Conservation (phyloP, 345 rosid genomes). For the Acer yangbiense region DNA sequence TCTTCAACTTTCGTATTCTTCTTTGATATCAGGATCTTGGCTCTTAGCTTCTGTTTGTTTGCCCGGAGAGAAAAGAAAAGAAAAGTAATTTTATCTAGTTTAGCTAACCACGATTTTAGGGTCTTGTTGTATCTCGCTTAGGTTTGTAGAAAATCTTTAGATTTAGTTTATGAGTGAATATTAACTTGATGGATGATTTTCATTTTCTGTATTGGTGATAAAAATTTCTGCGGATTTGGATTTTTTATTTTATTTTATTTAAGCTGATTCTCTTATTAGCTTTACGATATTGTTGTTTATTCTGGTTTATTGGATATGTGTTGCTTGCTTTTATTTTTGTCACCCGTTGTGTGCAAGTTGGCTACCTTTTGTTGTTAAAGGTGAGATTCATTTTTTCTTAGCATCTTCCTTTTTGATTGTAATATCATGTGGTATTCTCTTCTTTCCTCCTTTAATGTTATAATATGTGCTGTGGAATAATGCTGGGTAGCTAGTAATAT, state of each 20-base stretch:
- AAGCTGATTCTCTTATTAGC: neutral
- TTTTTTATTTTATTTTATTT: neutral
- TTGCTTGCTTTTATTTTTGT: neutral
- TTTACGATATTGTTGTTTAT: neutral
- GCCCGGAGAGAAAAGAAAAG: neutral
- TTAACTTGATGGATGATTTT: neutral
- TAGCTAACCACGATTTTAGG: neutral
- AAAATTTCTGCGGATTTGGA: neutral
- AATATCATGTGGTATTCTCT: neutral
- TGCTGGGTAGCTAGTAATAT: neutral
- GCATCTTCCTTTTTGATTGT: neutral
- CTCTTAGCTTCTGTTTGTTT: neutral
- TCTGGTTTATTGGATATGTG: neutral
- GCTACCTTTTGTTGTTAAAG: slow-evolving; percentile 2
- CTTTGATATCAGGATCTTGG: neutral
- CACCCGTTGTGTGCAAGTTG: slow-evolving; percentile 7
- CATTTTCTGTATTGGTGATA: neutral
- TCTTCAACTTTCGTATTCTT: neutral
- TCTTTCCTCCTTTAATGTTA: neutral
- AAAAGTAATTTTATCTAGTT: neutral
- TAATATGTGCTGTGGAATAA: neutral
- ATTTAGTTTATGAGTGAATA: neutral
- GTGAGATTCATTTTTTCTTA: neutral
- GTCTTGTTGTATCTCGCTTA: neutral
- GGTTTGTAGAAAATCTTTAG: neutral